A percentile compares a stretch with the other conserved stretches of the same genome.
phyloP scores from a whole-genome alignment of 805 yeast species.

The Ogataea pignaliae region DNA sequence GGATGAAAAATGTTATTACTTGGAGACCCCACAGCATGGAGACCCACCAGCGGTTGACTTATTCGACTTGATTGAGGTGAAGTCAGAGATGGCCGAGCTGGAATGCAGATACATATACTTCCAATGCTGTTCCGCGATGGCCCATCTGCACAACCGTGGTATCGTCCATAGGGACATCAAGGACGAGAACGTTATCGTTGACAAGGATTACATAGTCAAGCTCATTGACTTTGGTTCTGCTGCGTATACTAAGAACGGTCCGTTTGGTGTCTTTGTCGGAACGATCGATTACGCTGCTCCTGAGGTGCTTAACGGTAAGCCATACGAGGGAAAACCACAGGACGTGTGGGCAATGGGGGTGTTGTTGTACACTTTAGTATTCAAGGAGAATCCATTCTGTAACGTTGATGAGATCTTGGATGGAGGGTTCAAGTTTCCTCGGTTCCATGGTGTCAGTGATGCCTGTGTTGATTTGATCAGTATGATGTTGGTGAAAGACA shows the following conservation, averaged over 20 bases:
- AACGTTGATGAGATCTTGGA: constrained; percentile 95
- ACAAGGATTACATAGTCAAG: constrained; percentile 73
- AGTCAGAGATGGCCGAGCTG: constrained; percentile 70
- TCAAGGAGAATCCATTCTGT: constrained; percentile 93
- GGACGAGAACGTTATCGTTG: constrained; percentile 91
- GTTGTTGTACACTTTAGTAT: constrained; percentile 79
- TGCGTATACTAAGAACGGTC: constrained; percentile 85
- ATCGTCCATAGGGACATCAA: constrained; percentile 93
- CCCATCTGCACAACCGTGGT: constrained; percentile 79
- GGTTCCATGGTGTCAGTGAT: constrained; percentile 46
- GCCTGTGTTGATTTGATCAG: constrained; percentile 58
- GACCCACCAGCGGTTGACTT: constrained; percentile 86
- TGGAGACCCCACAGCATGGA: constrained; percentile 91
- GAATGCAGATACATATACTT: constrained; percentile 76
- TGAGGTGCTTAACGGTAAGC: constrained; percentile 83
- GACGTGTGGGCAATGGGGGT: constrained; percentile 98
- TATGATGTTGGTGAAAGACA: constrained; percentile 63
- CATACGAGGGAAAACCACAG: constrained; percentile 90
- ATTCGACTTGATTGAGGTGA: constrained; percentile 86
- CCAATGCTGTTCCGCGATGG: constrained; percentile 75
- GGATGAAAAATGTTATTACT: constrained; percentile 81
- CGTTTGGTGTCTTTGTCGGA: constrained; percentile 96
- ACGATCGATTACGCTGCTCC: constrained; percentile 98
- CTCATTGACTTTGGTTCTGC: constrained; percentile 95
- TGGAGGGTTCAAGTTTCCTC: constrained; percentile 74